These are phyloP conservation scores for Penicillium parvum DNA, from an alignment of 495 filamentous ascomycete genomes.

Conservation along the genomic window DNA sequence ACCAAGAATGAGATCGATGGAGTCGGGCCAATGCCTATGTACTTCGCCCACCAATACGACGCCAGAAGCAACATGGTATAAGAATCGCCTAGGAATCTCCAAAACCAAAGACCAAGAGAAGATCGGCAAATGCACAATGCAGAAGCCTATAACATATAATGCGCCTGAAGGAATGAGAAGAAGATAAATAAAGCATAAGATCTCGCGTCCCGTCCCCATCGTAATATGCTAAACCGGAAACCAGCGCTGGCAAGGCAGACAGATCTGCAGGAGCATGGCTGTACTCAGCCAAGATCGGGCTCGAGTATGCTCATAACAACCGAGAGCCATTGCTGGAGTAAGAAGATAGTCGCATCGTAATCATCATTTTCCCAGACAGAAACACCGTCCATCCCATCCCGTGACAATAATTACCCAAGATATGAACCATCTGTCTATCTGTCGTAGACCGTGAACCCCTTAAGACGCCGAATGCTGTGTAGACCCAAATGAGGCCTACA, in stretches of 20 bases:
- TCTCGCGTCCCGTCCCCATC: slow-evolving; percentile 6
- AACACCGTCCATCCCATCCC: slow-evolving; percentile 27
- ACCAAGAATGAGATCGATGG: slow-evolving; percentile 5
- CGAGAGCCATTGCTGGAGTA: slow-evolving; percentile 7
- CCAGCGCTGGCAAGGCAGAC: neutral
- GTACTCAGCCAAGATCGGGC: neutral
- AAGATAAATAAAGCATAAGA: slow-evolving; percentile 21
- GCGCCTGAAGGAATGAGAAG: slow-evolving; percentile 20
- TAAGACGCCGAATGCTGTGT: slow-evolving; percentile 20
- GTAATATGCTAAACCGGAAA: slow-evolving; percentile 12
- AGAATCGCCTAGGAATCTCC: slow-evolving; percentile 13
- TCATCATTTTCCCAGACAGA: slow-evolving; percentile 24
- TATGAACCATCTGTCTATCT: slow-evolving; percentile 33
- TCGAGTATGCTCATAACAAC: slow-evolving; percentile 6
- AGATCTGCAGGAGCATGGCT: too few relatives aligned
- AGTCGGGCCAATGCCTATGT: slow-evolving; percentile 19
- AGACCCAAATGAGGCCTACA: slow-evolving; percentile 5
- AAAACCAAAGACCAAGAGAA: slow-evolving; percentile 3
- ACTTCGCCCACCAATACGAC: slow-evolving; percentile 7
- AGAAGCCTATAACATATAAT: slow-evolving; percentile 27
- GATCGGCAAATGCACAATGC: slow-evolving; percentile 11
- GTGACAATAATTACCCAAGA: slow-evolving; percentile 31
- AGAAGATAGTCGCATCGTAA: slow-evolving; percentile 19
- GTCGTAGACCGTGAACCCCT: too few relatives aligned
- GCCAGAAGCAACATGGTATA: slow-evolving; percentile 18